These are phyloP conservation scores for Saccharum hybrid DNA, from an alignment of 202 grass and related monocot genomes.

Conservation along the genomic window DNA sequence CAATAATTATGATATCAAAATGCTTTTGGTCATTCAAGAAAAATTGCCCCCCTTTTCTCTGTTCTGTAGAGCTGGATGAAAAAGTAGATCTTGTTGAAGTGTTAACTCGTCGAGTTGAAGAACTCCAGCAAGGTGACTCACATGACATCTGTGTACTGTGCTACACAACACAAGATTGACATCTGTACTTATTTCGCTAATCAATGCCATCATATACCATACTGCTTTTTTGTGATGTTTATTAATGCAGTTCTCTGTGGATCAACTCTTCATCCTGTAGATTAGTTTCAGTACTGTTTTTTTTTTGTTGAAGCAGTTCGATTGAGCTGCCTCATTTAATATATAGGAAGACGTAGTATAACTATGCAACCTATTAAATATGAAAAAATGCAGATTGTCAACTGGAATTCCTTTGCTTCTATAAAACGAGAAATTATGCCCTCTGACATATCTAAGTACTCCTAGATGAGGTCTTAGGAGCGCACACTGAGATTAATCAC, in stretches of 20 bases:
- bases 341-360: conserved; percentile 20
- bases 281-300: conserved; percentile 28
- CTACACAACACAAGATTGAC: conserved; percentile 14
- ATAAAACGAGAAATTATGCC: not conserved
- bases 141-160: conserved; percentile 17
- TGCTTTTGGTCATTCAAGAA: conserved; percentile 27
- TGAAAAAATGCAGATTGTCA: not conserved
- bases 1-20: conserved; percentile 22
- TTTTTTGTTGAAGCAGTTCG: conserved; percentile 23
- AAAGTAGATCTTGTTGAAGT: conserved; percentile 50
- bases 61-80: conserved; percentile 62
- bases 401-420: conserved; percentile 17
- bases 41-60: conserved; percentile 16
- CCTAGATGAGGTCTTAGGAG: conserved; percentile 13
- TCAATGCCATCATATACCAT: not conserved
- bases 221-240: conserved; percentile 11
- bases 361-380: conserved; percentile 28
- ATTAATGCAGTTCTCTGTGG: conserved; percentile 23
- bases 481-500: not conserved
- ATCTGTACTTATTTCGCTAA: conserved; percentile 9
- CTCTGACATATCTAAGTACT: conserved; percentile 22
- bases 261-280: conserved; percentile 18
- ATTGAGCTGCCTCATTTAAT: conserved; percentile 12
- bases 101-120: conserved; percentile 62
- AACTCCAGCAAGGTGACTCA: conserved; percentile 68